Conservation (phyloP, 345 rosid genomes). For the Hypericum androsaemum region DNA sequence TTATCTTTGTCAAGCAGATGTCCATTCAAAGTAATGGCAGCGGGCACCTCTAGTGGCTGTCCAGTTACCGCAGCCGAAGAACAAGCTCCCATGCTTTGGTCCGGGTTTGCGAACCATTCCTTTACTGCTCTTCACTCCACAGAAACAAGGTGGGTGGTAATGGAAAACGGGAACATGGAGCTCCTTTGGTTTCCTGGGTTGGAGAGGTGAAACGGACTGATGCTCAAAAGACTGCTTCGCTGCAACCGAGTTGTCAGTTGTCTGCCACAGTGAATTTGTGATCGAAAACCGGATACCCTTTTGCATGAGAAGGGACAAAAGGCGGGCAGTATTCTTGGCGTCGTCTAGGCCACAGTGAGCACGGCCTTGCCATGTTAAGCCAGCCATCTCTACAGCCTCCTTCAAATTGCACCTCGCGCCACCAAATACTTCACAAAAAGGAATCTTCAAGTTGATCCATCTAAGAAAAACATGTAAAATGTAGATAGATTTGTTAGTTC, state of each 20-base stretch:
- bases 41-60: slow-evolving; percentile 23
- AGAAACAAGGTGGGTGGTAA: slow-evolving; percentile 29
- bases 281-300: slow-evolving; percentile 30
- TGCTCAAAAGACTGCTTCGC: slow-evolving; percentile 15
- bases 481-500: not conserved
- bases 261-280: slow-evolving; percentile 30
- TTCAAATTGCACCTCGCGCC: slow-evolving; percentile 30
- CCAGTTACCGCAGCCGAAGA: slow-evolving; percentile 42
- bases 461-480: slow-evolving; percentile 11
- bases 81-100: slow-evolving; percentile 26
- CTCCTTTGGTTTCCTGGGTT: slow-evolving; percentile 16
- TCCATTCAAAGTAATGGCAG: slow-evolving; percentile 35
- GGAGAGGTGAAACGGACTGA: slow-evolving; percentile 9
- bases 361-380: slow-evolving; percentile 39
- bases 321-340: slow-evolving; percentile 38
- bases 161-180: slow-evolving; percentile 11
- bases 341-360: slow-evolving; percentile 40
- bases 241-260: slow-evolving; percentile 15
- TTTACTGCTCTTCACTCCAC: slow-evolving; percentile 30
- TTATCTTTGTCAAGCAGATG: slow-evolving; percentile 20
- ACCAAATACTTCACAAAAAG: slow-evolving; percentile 29
- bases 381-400: slow-evolving; percentile 38
- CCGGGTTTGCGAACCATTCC: slow-evolving; percentile 31
- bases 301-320: slow-evolving; percentile 26
- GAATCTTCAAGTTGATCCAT: slow-evolving; percentile 40